Conservation (phyloP, 1,284 basidiomycete species). For the Nidula niveotomentosa region DNA sequence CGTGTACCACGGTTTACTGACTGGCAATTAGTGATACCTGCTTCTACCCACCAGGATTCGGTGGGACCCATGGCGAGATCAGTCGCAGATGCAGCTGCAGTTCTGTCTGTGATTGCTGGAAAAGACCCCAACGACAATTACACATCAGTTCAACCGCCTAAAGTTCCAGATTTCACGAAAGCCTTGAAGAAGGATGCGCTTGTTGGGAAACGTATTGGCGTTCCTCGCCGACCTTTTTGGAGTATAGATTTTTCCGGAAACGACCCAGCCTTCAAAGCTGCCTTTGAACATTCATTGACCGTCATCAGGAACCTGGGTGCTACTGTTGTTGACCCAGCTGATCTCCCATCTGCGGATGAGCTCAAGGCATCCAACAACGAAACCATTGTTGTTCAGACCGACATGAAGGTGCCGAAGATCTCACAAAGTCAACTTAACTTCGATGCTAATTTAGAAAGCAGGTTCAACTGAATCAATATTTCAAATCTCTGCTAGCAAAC, state of each 20-base stretch:
- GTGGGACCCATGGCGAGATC: constrained; percentile 63
- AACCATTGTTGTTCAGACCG: constrained; percentile 39
- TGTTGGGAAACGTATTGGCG: constrained; percentile 58
- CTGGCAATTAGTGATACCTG: constrained; percentile 47
- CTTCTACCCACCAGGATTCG: constrained; percentile 62
- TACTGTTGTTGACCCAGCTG: constrained; percentile 60
- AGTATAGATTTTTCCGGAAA: constrained; percentile 39
- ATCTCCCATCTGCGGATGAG: constrained; percentile 56
- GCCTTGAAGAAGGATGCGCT: constrained; percentile 49
- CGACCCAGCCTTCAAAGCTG: constrained; percentile 41
- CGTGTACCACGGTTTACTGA: not conserved
- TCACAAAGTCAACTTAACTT: not conserved
- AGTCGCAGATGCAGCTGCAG: constrained; percentile 55
- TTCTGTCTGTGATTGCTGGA: constrained; percentile 61
- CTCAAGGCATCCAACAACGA: constrained; percentile 42
- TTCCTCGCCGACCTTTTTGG: constrained; percentile 48
- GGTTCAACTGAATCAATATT: constrained; percentile 52
- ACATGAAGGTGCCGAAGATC: constrained; percentile 49
- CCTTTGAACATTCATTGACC: constrained; percentile 49
- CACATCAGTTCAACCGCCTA: constrained; percentile 52
- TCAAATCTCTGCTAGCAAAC: constrained; percentile 38
- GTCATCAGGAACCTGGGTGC: constrained; percentile 53
- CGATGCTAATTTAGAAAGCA: constrained; percentile 14
- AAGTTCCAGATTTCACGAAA: constrained; percentile 53
- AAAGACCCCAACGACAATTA: constrained; percentile 56